A percentile compares a stretch with the other conserved stretches of the same genome.
Conservation (phyloP, 2,329 filamentous ascomycete species). For the Tetracladium maxilliforme region DNA sequence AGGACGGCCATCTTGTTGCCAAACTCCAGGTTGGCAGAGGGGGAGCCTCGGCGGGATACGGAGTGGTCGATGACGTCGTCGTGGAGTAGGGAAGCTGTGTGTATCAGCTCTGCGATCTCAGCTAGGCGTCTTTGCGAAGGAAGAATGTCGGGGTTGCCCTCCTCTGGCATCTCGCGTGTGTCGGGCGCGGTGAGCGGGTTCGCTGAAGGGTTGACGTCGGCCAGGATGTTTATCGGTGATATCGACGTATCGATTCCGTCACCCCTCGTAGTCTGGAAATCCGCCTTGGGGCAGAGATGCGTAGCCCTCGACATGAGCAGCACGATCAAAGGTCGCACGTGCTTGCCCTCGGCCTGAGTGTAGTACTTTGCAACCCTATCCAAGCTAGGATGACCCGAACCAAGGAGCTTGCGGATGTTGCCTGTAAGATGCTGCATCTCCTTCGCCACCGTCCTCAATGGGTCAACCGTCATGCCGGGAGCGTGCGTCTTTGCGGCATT, state of each 20-base stretch:
- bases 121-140: slow-evolving; percentile 87
- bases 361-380: slow-evolving; percentile 98
- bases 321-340: slow-evolving; percentile 86
- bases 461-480: slow-evolving; percentile 65
- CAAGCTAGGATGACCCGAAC: slow-evolving; percentile 84
- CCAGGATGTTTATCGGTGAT: slow-evolving; percentile 45
- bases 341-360: slow-evolving; percentile 90
- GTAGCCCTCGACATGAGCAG: slow-evolving; percentile 94
- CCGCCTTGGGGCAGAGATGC: slow-evolving; percentile 54
- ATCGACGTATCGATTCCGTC: slow-evolving; percentile 42
- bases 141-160: slow-evolving; percentile 52
- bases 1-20: slow-evolving; percentile 99
- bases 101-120: slow-evolving; percentile 94
- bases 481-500: slow-evolving; percentile 42
- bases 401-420: slow-evolving; percentile 84
- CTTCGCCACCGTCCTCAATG: slow-evolving; percentile 78
- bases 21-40: slow-evolving; percentile 87
- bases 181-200: slow-evolving; percentile 29
- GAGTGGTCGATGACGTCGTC: slow-evolving; percentile 98
- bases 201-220: slow-evolving; percentile 66
- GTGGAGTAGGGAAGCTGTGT: slow-evolving; percentile 90
- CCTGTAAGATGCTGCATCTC: slow-evolving; percentile 94
- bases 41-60: slow-evolving; percentile 64
- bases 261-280: slow-evolving; percentile 13
- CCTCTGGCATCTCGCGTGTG: slow-evolving; percentile 15